phyloP scores from a whole-genome alignment of 2,329 filamentous ascomycete genomes.

The Fusarium avenaceum region DNA sequence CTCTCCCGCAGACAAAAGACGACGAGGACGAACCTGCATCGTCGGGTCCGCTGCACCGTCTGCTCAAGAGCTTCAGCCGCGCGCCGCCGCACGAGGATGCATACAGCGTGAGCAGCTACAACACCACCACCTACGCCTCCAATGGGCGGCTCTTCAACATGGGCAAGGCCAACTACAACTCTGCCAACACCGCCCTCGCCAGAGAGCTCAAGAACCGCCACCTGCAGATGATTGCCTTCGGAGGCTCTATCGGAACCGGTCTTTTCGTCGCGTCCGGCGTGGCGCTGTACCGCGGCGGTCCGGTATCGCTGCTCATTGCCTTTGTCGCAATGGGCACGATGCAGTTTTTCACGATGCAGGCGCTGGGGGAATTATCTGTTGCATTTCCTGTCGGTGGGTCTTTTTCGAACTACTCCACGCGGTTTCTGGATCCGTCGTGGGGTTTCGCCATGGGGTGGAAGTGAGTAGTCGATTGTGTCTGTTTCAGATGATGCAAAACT shows the following conservation, averaged over 20 bases:
- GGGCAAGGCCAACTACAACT: constrained; percentile 74
- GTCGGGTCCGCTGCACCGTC: constrained; percentile 6
- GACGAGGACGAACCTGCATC: not conserved
- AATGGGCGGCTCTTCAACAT: constrained; percentile 63
- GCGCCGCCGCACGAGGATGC: constrained; percentile 35
- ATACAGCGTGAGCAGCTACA: constrained; percentile 26
- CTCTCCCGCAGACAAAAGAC: constrained; percentile 18
- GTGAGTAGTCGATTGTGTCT: constrained; percentile 54
- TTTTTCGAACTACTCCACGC: constrained; percentile 90
- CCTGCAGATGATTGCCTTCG: constrained; percentile 62
- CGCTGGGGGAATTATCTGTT: constrained; percentile 90
- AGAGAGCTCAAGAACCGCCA: constrained; percentile 84
- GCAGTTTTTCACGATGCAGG: constrained; percentile 92
- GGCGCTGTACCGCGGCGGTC: constrained; percentile 78
- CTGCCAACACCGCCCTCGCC: constrained; percentile 79
- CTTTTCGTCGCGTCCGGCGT: constrained; percentile 88
- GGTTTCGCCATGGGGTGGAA: constrained; percentile 97
- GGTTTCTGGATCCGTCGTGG: constrained; percentile 95
- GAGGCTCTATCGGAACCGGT: constrained; percentile 88
- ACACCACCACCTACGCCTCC: constrained; percentile 18
- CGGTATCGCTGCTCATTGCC: constrained; percentile 80
- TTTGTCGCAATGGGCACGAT: constrained; percentile 84
- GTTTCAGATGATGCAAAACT: not conserved
- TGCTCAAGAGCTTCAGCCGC: constrained; percentile 35
- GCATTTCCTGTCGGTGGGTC: constrained; percentile 91